Evolutionary conservation across 306 rosid species (phyloP), one percentile per base, ranked within the genome.

Genomic region (Malus sieversii): DNA sequence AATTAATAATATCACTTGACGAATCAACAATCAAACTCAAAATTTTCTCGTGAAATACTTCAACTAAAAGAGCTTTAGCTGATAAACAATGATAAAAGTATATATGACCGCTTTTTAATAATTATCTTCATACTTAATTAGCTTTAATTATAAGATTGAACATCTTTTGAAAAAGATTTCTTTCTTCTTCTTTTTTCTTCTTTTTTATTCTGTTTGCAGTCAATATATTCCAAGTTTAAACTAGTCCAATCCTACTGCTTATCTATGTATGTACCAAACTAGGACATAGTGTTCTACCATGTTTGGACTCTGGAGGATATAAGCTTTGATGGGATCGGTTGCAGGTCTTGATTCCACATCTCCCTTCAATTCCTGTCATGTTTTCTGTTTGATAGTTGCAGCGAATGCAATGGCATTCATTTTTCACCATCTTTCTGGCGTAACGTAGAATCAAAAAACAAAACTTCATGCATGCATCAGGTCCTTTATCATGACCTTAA

Each of bases 371-470:
- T 66, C 10, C n/a, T 32, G 32, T 57, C 74, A 42, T 76, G 67
- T 27, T 73, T 73, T 42, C 66, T 68, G 74, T 68, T 68, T 68
- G 44, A 58, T 59, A 67, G 72, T 48, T 16, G 53, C 38, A 57
- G 57, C 57, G 18, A 29, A 5, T n/a, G 58, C 25, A 29, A 10
- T n/a, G 58, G 13, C 10, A n/a, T 72, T 73, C 32, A 52, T 44
- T 64, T 55, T 44, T 66, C 19, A 42, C 74, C 52, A 57, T 66
- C 33, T 35, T 76, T 45, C 70, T 53, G 64, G 51, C 83, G 62
- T 60, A 45, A 66, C 6, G 30, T 25, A 2, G 29, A 35, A 58
- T 8, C 4, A 27, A n/a, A 48, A 16, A 66, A 58, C 22, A 4
- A 30, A 6, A 23, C 40, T 59, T 45, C 25, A 4, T 46, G 19